phyloP scores from a whole-genome alignment of 208 protist species.

The Naegleria lovaniensis region DNA sequence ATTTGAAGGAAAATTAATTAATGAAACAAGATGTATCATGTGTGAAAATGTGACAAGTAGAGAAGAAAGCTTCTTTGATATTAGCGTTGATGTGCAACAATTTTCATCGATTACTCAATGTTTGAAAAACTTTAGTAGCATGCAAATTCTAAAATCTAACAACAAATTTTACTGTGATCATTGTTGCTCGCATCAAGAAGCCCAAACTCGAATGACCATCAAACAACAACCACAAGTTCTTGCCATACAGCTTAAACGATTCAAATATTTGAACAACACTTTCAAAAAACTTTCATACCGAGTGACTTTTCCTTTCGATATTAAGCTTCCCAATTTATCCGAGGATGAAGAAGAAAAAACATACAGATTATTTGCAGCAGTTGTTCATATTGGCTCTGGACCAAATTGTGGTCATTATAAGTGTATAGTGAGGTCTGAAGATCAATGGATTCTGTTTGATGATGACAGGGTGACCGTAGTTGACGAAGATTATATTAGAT shows the following conservation, averaged over 20 bases:
- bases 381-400: constrained; percentile 70
- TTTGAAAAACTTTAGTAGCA: constrained; percentile 60
- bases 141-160: constrained; percentile 63
- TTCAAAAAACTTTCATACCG: constrained; percentile 71
- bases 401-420: constrained; percentile 77
- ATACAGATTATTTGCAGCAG: constrained; percentile 73
- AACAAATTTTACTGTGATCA: constrained; percentile 73
- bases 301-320: constrained; percentile 71
- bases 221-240: constrained; percentile 72
- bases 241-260: constrained; percentile 77
- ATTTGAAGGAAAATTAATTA: constrained; percentile 17
- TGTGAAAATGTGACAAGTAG: constrained; percentile 41
- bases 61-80: constrained; percentile 69
- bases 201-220: constrained; percentile 61
- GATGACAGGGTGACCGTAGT: constrained; percentile 58
- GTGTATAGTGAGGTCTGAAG: constrained; percentile 64
- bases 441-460: constrained; percentile 75
- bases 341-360: constrained; percentile 41
- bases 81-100: constrained; percentile 66
- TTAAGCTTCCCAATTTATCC: constrained; percentile 58
- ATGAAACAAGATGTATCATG: constrained; percentile 31
- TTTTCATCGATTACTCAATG: constrained; percentile 67
- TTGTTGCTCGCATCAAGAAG: constrained; percentile 57
- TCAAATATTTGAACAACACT: constrained; percentile 67
- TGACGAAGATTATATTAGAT: constrained; percentile 6